phyloP scores from a whole-genome alignment of 2,329 filamentous ascomycete species.

The Akanthomyces muscarius region DNA sequence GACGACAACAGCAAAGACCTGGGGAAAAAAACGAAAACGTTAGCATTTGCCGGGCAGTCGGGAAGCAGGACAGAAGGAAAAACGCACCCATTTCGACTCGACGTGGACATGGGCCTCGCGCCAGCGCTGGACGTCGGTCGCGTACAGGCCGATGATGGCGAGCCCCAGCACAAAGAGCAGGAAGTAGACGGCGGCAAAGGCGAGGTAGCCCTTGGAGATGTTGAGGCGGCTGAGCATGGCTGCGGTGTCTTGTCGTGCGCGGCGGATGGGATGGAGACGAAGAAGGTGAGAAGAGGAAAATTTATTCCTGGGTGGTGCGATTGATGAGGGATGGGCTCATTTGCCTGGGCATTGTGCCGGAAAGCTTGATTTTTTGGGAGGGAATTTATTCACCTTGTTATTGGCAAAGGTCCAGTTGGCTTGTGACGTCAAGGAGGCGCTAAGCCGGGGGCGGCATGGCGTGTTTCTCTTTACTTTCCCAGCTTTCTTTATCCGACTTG shows the following conservation, averaged over 20 bases:
- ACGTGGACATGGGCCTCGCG: conserved; percentile 45
- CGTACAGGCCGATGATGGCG: conserved; percentile 75
- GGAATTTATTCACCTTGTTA: too few relatives aligned
- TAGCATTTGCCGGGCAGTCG: not conserved
- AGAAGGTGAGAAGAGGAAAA: not conserved
- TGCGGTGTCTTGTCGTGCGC: not conserved
- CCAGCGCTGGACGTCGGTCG: conserved; percentile 58
- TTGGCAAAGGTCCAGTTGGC: not conserved
- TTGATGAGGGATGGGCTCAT: not conserved
- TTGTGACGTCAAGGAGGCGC: conserved; percentile 12
- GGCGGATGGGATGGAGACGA: not conserved
- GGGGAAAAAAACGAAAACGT: not conserved
- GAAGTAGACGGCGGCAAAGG: conserved; percentile 64
- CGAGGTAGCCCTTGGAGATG: conserved; percentile 45
- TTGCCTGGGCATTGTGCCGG: not conserved
- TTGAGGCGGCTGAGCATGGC: conserved; percentile 44
- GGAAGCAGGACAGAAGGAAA: not conserved
- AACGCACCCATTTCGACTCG: conserved; percentile 66
- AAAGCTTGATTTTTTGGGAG: conserved; percentile 1
- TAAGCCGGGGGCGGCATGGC: not conserved
- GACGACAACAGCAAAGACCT: conserved; percentile 70
- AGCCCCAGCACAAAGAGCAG: conserved; percentile 73
- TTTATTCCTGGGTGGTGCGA: not conserved
- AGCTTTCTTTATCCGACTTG: too few relatives aligned
- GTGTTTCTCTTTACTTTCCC: not conserved